phyloP scores from a whole-genome alignment of 495 filamentous ascomycete species.

The Astrothelium subdiscretum region DNA sequence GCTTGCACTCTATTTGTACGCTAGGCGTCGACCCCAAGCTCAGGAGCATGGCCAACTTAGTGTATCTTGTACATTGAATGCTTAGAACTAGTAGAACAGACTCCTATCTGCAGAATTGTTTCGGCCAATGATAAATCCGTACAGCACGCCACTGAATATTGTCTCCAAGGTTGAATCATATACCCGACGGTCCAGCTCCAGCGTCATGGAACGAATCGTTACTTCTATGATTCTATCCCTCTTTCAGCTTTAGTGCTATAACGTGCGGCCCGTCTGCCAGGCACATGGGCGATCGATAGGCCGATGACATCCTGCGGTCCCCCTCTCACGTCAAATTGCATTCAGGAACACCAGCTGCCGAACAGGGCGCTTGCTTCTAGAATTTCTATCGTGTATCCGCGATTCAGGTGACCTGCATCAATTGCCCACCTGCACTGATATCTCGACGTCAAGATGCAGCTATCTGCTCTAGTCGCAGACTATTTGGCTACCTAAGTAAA shows the following conservation, averaged over 20 bases:
- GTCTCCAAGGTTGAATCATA: too few relatives aligned
- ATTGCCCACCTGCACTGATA: not conserved
- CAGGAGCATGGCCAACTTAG: not conserved
- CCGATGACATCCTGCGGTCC: not conserved
- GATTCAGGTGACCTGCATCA: not conserved
- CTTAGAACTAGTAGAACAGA: not conserved
- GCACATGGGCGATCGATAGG: constrained; percentile 2
- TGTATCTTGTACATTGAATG: not conserved
- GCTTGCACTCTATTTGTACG: constrained; percentile 1
- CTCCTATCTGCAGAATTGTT: too few relatives aligned
- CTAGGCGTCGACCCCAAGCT: not conserved
- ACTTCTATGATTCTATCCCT: too few relatives aligned
- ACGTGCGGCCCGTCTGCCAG: not conserved
- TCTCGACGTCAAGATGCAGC: not conserved
- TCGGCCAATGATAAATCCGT: too few relatives aligned
- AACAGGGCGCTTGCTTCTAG: not conserved
- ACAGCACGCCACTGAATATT: too few relatives aligned
- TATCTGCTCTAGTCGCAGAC: not conserved
- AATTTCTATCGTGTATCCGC: not conserved
- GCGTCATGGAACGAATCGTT: too few relatives aligned
- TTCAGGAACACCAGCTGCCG: not conserved
- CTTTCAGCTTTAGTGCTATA: not conserved
- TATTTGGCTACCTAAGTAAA: not conserved
- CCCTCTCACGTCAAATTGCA: not conserved
- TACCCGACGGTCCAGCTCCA: too few relatives aligned